Evolutionary conservation across 2,329 filamentous ascomycete genomes (phyloP), one percentile per base, ranked within the genome.

Genomic region (Sporothrix pallida): DNA sequence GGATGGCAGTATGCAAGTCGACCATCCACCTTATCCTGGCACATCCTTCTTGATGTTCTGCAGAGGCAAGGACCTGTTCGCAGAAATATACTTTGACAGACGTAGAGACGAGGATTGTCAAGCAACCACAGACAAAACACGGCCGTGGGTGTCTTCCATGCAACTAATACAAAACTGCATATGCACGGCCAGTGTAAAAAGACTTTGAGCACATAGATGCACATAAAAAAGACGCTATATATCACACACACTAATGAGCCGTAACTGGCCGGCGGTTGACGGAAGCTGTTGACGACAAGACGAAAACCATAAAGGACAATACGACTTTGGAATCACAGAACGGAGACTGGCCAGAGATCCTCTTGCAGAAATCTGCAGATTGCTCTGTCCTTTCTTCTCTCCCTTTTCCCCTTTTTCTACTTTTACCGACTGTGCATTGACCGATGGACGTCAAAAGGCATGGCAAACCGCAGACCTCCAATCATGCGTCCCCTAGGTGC

Each of bases 121-220:
- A 26, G 23, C 13, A 17, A 31, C 10, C 54, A 15, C 37, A 20
- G 60, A 12, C 60, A 17, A 23, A n/a, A 17, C 37, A 44, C 37
- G 31, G n/a, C 52, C 52, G 6, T n/a, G 7, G 17, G 20, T 10
- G 9, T 52, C 17, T 42, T 44, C 6, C n/a, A 23, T 63, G 42
- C 42, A 65, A 65, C 37, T 48, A 48, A 65, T 46, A 46, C 62
- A 8, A 20, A 48, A 26, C 42, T 65, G 62, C 42, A 65, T 46
- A 65, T 65, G 62, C n/a, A 65, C n/a, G n/a, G 37, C 10, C 62
- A 23, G n/a, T 65, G 17, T 62, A 65, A 15, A 65, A 48, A 15
- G 3, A 1, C 9, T 12, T 13, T 58, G 13, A 13, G 13, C 50
- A 6, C 50, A 50, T 13, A 13, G 12, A 15, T 5, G 10, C 46